Evolutionary conservation across 192 early-diverging fungal species (phyloP), one percentile per base, ranked within the genome.

Genomic region (Martensiomyces pterosporus): DNA sequence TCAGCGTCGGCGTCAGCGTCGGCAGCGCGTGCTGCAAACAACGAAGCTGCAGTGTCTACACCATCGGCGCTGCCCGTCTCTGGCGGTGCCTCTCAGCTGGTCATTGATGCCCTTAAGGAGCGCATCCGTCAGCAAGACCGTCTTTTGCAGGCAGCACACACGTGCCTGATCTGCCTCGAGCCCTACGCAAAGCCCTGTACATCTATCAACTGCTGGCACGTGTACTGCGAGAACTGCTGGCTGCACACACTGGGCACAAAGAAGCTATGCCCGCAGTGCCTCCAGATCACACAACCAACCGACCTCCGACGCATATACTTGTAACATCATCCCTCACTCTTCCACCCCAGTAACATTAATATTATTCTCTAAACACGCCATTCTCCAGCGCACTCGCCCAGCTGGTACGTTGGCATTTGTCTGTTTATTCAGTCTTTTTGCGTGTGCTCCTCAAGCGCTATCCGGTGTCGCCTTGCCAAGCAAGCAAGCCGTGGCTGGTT

Each of bases 121-220:
- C 82, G 84, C 15, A 80, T 94, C 18, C 75, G 81, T 27, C 75
- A 87, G 50, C 69, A 84, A 66, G 80, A 81, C 57, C 48, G 53
- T 15, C 57, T 75, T 4, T 51, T 75, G 25, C 62, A 69, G 26
- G 54, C 59, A 4, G 67, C 70, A 3, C 82, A 75, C 2, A 79
- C 77, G 34, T 94, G 92, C 67, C 60, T 89, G 10, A 86, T 93
- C 9, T 94, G 92, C 56, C 67, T 88, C 18, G 88, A 90, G 23
- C 53, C 78, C 0, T 90, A 86, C 60, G 75, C 68, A 3, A 66
- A 78, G 9, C 92, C 92, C 0, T 57, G 89, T 22, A 75, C 76
- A 2, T 92, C 91, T 0, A 82, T 90, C 23, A 75, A 84, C 15
- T 94, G 92, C 68, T 92, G 91, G 91, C 92, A 95, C 75, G 92